These are phyloP conservation scores for Areca catechu DNA, from an alignment of 176 grass and related monocot species.

Conservation along the genomic window DNA sequence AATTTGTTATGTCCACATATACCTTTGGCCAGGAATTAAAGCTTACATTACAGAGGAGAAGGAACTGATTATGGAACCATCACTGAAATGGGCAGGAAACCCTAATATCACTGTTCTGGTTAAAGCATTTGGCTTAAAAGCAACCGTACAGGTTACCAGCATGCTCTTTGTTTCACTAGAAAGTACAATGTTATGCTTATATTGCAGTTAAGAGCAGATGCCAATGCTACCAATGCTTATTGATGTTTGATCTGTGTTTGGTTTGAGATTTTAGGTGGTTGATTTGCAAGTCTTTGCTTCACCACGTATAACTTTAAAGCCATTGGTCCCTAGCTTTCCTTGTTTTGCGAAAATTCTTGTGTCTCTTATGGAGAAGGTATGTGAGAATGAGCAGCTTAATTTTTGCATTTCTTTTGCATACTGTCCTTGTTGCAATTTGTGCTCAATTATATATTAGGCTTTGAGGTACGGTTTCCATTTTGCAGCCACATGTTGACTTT, in stretches of 20 bases:
- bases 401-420: slow-evolving; percentile 5
- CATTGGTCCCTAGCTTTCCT: slow-evolving; percentile 79
- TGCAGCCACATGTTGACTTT: slow-evolving; percentile 96
- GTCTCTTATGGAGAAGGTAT: slow-evolving; percentile 92
- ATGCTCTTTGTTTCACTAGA: not conserved
- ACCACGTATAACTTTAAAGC: slow-evolving; percentile 89
- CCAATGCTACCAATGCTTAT: not conserved
- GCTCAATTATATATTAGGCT: too few species aligned
- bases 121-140: slow-evolving; percentile 75
- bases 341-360: slow-evolving; percentile 82
- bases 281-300: slow-evolving; percentile 90
- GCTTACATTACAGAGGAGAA: slow-evolving; percentile 84
- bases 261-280: slow-evolving; percentile 52
- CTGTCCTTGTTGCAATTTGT: too few species aligned
- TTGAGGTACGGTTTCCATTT: slow-evolving; percentile 11
- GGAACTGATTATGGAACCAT: slow-evolving; percentile 96
- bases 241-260: not conserved
- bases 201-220: too few species aligned
- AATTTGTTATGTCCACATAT: not conserved
- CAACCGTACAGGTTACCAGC: slow-evolving; percentile 51
- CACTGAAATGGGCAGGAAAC: slow-evolving; percentile 95
- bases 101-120: slow-evolving; percentile 72
- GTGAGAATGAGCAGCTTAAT: not conserved
- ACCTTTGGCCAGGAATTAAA: slow-evolving; percentile 73
- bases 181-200: not conserved